Conservation (phyloP, 805 yeast genomes). For the Priceomyces castillae region DNA sequence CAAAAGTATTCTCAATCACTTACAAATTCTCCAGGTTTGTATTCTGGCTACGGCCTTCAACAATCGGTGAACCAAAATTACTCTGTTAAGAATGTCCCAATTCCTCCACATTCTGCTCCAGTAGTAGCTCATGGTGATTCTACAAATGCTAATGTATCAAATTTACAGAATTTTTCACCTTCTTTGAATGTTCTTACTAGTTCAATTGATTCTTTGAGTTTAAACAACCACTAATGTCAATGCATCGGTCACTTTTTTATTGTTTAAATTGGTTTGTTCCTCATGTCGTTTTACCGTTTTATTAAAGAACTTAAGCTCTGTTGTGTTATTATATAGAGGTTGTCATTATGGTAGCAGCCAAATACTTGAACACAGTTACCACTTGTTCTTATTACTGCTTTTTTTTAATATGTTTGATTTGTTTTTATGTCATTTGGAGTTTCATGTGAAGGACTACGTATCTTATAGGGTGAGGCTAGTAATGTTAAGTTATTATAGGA, state of each 20-base stretch:
- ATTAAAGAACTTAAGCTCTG: background rate
- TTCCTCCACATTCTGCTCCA: constrained; percentile 15
- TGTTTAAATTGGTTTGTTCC: background rate
- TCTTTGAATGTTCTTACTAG: constrained; percentile 21
- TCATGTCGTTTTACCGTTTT: background rate
- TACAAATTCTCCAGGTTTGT: constrained; percentile 23
- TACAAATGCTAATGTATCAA: constrained; percentile 9
- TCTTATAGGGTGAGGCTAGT: constrained; percentile 7
- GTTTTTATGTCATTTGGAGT: constrained; percentile 5
- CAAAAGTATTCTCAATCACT: constrained; percentile 18
- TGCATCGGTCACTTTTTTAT: background rate
- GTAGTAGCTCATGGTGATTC: constrained; percentile 11
- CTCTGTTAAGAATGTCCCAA: constrained; percentile 12
- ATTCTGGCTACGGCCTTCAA: constrained; percentile 15
- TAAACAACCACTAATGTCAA: constrained; percentile 17
- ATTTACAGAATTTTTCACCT: constrained; percentile 9
- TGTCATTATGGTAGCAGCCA: background rate
- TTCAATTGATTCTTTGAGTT: constrained; percentile 35
- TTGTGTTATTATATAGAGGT: background rate
- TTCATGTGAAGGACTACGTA: constrained; percentile 5
- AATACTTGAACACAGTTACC: background rate
- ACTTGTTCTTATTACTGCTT: constrained; percentile 3
- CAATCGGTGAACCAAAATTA: constrained; percentile 9
- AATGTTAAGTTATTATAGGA: constrained; percentile 1
- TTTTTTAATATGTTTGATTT: constrained; percentile 4